These are phyloP conservation scores for Penicillium corylophilum DNA, from an alignment of 2,329 filamentous ascomycete genomes.

Conservation along the genomic window DNA sequence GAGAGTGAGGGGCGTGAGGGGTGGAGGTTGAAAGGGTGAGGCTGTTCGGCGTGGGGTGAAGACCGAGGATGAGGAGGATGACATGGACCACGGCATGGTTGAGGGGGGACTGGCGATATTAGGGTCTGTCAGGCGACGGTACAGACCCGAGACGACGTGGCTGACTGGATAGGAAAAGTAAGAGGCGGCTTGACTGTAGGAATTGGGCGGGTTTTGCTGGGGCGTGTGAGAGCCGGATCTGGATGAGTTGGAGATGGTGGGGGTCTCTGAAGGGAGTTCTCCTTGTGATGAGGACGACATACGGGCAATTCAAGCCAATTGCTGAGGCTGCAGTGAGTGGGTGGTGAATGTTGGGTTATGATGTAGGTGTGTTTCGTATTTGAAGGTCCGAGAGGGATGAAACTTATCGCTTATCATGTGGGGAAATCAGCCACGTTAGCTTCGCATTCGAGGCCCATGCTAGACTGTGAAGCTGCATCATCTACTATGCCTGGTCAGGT, in stretches of 20 bases:
- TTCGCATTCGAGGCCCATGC: too few relatives aligned
- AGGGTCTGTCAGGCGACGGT: slow-evolving; percentile 62
- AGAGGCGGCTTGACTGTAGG: slow-evolving; percentile 39
- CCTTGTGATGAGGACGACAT: slow-evolving; percentile 26
- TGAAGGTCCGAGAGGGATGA: slow-evolving; percentile 7
- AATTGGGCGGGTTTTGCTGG: slow-evolving; percentile 17
- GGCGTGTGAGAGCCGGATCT: slow-evolving; percentile 25
- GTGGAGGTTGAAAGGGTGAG: slow-evolving; percentile 83
- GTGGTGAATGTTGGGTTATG: slow-evolving; percentile 1
- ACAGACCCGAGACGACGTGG: slow-evolving; percentile 61
- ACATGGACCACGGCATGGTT: slow-evolving; percentile 40
- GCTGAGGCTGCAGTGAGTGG: background rate
- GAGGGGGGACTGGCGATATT: slow-evolving; percentile 20
- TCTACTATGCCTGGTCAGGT: background rate
- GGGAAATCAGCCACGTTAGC: slow-evolving; percentile 3
- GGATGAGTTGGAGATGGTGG: slow-evolving; percentile 18
- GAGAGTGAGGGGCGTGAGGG: slow-evolving; percentile 76
- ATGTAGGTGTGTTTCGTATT: background rate
- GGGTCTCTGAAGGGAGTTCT: slow-evolving; percentile 13
- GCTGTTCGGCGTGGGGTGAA: slow-evolving; percentile 57
- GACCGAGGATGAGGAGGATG: slow-evolving; percentile 33
- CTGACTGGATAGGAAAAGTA: slow-evolving; percentile 54
- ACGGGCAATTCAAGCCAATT: slow-evolving; percentile 16
- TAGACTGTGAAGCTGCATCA: background rate
- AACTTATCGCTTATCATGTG: slow-evolving; percentile 25